Base-by-base conservation (phyloP, 2,329 filamentous ascomycete genomes). In the Arthrobotrys conoides region DNA sequence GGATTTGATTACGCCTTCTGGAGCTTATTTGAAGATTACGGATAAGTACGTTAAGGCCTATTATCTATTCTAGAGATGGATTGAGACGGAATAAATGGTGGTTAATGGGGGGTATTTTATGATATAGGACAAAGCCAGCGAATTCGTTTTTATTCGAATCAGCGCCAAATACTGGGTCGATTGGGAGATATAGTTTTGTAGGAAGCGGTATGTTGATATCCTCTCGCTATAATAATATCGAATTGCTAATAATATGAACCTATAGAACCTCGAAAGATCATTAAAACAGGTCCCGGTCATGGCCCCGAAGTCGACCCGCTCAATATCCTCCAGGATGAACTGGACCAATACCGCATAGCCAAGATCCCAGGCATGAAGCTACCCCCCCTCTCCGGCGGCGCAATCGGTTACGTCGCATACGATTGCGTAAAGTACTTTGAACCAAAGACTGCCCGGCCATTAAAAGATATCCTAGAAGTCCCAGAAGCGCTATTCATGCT, bases 371-470 rank as follows among this genome's bases (percentile, higher is more conserved):
- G 91, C 0, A 86, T 98, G 82, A 89, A 89, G 82, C 88, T 99
- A 44, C 96, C 96, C 65, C 92, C 93, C 27, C 87, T 99, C 86
- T 93, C 93, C 0, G 96, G 94, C 48, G 96, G 96, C 63, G 96
- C 94, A 12, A 93, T 99, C 82, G 96, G 96, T 76, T 99, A 98
- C 84, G 93, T 98, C 5, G 94, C 94, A 67, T 99, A 99, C 83
- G 96, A 99, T 84, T 99, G 96, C 84, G 93, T 99, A 82, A 91
- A 91, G 83, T 98, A 98, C 86, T 99, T 99, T 82, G 96, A 99
- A 87, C 96, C 96, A 79, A 96, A 94, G 88, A 98, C 96, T n/a
- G 91, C 91, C 27, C 89, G 94, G 63, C 90, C 93, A 1, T 90
- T 97, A 87, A 91, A 96, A 85, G 96, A 99, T 85, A 89, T 96